Conservation (phyloP, 768 basidiomycete species). For the Dictyophora rubrovolvata region DNA sequence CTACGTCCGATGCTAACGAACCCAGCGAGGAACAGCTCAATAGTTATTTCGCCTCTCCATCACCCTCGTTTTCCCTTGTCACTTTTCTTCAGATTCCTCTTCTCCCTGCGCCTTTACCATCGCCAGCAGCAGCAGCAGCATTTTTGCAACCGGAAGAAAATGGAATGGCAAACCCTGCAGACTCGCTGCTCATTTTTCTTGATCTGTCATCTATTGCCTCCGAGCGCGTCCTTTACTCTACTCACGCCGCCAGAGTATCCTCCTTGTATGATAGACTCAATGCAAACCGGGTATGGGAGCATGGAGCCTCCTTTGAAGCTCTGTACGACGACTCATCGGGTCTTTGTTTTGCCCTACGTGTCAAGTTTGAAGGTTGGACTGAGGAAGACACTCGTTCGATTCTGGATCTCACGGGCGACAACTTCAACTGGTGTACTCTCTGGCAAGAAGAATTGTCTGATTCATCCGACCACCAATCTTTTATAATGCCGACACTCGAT, state of each 20-base stretch:
- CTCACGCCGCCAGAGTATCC: slow-evolving; percentile 54
- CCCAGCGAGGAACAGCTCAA: slow-evolving; percentile 27
- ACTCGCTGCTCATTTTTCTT: slow-evolving; percentile 30
- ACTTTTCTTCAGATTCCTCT: slow-evolving; percentile 69
- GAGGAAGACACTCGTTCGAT: slow-evolving; percentile 52
- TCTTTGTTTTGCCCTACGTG: slow-evolving; percentile 53
- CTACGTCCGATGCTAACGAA: no score
- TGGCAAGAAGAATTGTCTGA: slow-evolving; percentile 35
- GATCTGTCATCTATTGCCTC: slow-evolving; percentile 43
- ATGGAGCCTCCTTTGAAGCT: slow-evolving; percentile 49
- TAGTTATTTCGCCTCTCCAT: slow-evolving; percentile 45
- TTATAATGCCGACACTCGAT: slow-evolving; percentile 71
- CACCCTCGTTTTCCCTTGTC: slow-evolving; percentile 31
- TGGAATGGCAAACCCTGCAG: slow-evolving; percentile 14
- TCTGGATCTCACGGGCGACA: slow-evolving; percentile 55
- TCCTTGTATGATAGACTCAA: slow-evolving; percentile 66
- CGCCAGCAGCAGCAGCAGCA: no score
- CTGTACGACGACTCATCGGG: slow-evolving; percentile 44
- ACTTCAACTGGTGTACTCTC: slow-evolving; percentile 57
- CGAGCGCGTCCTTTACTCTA: slow-evolving; percentile 41
- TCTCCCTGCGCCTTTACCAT: slow-evolving; percentile 65
- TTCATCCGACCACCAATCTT: slow-evolving; percentile 26
- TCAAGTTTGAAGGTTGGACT: slow-evolving; percentile 70
- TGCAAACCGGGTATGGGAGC: slow-evolving; percentile 54
- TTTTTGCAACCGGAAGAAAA: neutral